Base-by-base conservation (phyloP, 495 filamentous ascomycete genomes). In the Tuber borchii region DNA sequence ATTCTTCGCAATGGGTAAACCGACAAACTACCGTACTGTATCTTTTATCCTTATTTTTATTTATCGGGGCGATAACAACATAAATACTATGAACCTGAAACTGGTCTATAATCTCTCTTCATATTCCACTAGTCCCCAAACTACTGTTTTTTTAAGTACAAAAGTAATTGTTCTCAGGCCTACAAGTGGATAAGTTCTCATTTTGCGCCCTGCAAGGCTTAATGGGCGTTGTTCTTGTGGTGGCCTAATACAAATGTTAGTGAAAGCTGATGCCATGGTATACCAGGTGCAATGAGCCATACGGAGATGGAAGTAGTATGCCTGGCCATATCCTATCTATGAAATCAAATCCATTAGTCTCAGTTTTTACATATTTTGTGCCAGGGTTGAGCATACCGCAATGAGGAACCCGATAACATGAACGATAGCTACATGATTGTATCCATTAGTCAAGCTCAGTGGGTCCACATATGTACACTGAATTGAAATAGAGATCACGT, bases 261-360 rank as follows among this genome's bases (percentile, higher is more conserved):
- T 84, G 61, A 9, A 78, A 72, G 31, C 31, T 69, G 3, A 39
- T 39, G 71, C 51, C 20, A 31, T 69, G 39, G 74, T 44, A 37
- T 26, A n/a, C 43, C 19, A 4, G 5, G 16, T 69, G 39, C 19
- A 40, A 78, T 68, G 74, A 79, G 74, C 88, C 93, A 84, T 90
- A 99, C 95, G 93, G 79, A 98, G 89, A 86, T 99, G 96, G 92
- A 96, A 98, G 89, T 99, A 98, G 90, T 99, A 99, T 86, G 95
- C 92, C 87, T 97, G 92, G 78, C 91, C 91, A 86, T 99, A 99
- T 79, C 94, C 94, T 76, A 97, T 80, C 80, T 81, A 34, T 26
- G 61, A 56, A 37, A 72, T 46, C 72, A 69, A 20, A 45, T 46
- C 31, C 20, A 75, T 79, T 9, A 79, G 77, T 78, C 70, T 7